phyloP scores from a whole-genome alignment of 2,329 filamentous ascomycete genomes.

The Phialemonium atrogriseum region DNA sequence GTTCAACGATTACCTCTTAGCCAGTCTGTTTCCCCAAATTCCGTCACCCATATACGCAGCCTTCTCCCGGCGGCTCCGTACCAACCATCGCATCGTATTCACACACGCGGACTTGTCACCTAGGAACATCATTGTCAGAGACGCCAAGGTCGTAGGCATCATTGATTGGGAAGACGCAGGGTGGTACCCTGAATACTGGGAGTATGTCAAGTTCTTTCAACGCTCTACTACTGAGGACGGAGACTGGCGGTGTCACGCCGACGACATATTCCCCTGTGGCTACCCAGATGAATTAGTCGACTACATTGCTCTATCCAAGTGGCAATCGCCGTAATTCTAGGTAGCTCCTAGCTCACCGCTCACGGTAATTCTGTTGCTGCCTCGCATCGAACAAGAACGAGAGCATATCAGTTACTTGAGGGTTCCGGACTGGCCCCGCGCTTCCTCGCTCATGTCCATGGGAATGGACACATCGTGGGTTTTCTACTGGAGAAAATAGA shows the following conservation, averaged over 20 bases:
- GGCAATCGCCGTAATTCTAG: too few species aligned
- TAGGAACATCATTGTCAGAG: constrained; percentile 33
- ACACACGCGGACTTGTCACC: constrained; percentile 42
- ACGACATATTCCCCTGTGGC: too few species aligned
- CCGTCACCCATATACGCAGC: constrained; percentile 13
- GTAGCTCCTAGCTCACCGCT: too few species aligned
- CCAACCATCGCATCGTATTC: constrained; percentile 25
- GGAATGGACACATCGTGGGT: constrained; percentile 24
- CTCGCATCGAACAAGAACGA: constrained; percentile 22
- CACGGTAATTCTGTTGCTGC: too few species aligned
- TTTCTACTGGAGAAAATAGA: constrained; percentile 26
- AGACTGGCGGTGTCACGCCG: too few species aligned
- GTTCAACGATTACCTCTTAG: constrained; percentile 16
- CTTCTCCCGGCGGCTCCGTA: constrained; percentile 13
- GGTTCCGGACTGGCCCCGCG: constrained; percentile 19
- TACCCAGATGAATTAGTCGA: too few species aligned
- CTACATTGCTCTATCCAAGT: too few species aligned
- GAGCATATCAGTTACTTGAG: too few species aligned
- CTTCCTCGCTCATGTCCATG: constrained; percentile 26
- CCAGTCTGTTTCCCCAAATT: constrained; percentile 6
- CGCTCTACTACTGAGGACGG: too few species aligned
- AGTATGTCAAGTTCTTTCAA: too few species aligned
- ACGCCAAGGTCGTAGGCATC: constrained; percentile 29
- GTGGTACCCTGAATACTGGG: constrained; percentile 37
- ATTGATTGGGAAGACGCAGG: constrained; percentile 39